phyloP scores from a whole-genome alignment of 192 early-diverging fungal species.

The Gonapodya prolifera region DNA sequence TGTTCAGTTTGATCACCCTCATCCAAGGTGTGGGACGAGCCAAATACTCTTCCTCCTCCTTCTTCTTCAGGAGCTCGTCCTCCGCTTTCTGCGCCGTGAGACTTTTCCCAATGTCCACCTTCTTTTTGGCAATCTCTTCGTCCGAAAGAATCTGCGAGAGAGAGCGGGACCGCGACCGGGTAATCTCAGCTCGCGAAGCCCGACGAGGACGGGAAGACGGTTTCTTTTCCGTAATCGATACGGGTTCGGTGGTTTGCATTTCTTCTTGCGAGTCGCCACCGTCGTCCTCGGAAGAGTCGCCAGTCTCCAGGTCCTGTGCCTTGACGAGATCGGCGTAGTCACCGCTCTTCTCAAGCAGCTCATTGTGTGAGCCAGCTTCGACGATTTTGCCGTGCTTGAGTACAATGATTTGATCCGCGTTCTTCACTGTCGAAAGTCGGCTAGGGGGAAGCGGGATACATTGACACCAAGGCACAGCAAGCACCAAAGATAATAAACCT shows the following conservation, averaged over 20 bases:
- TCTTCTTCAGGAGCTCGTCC: neutral
- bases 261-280: conserved; percentile 2
- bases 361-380: conserved; percentile 56
- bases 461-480: conserved; percentile 20
- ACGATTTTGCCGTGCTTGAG: conserved; percentile 54
- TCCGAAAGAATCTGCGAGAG: neutral
- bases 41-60: neutral
- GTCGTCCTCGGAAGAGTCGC: conserved; percentile 3
- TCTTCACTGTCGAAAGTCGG: conserved; percentile 73
- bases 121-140: too few relatives aligned
- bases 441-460: too few relatives aligned
- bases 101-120: too few relatives aligned
- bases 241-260: neutral
- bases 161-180: neutral
- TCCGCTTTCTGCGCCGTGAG: too few relatives aligned
- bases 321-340: conserved; percentile 24
- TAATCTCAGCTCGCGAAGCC: neutral
- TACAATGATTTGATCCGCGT: conserved; percentile 77
- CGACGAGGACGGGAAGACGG: too few relatives aligned
- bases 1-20: conserved; percentile 27
- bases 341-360: conserved; percentile 41
- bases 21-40: conserved; percentile 11
- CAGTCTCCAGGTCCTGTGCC: conserved; percentile 47
- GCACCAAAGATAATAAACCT: neutral
- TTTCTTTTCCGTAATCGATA: conserved; percentile 6